Evolutionary conservation across 768 basidiomycete genomes (phyloP).

Genomic region (Panaeolus cyanescens): DNA sequence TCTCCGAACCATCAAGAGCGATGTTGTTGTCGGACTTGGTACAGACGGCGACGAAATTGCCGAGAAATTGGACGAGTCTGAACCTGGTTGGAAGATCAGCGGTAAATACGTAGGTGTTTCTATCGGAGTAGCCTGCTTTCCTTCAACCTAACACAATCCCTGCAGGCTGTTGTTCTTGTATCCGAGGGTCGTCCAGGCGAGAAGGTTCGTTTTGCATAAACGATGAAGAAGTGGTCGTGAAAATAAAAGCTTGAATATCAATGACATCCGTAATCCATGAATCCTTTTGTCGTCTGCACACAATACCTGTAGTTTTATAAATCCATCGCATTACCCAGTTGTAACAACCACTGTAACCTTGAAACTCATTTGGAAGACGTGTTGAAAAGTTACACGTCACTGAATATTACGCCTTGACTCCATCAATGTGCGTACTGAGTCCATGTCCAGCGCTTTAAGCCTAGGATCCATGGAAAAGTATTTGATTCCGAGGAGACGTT

Average conservation of each 20-base stretch:
- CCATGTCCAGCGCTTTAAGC: no score
- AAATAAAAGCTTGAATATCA: no score
- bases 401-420: no score
- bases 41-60: constrained; percentile 67
- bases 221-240: neutral
- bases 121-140: neutral
- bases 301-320: no score
- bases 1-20: constrained; percentile 91
- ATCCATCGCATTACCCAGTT: no score
- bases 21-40: constrained; percentile 89
- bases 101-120: constrained; percentile 86
- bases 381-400: no score
- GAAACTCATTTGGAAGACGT: no score
- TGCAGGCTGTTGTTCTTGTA: constrained; percentile 81
- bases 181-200: constrained; percentile 90
- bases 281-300: no score
- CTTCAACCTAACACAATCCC: constrained; percentile 1
- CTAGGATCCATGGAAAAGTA: neutral
- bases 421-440: no score
- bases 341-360: no score
- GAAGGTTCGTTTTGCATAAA: constrained; percentile 70
- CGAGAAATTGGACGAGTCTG: constrained; percentile 78
- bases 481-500: neutral
- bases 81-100: constrained; percentile 96
- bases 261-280: no score